These are phyloP conservation scores for Tritrichomonas foetus DNA, from an alignment of 208 protist genomes.

Conservation along the genomic window DNA sequence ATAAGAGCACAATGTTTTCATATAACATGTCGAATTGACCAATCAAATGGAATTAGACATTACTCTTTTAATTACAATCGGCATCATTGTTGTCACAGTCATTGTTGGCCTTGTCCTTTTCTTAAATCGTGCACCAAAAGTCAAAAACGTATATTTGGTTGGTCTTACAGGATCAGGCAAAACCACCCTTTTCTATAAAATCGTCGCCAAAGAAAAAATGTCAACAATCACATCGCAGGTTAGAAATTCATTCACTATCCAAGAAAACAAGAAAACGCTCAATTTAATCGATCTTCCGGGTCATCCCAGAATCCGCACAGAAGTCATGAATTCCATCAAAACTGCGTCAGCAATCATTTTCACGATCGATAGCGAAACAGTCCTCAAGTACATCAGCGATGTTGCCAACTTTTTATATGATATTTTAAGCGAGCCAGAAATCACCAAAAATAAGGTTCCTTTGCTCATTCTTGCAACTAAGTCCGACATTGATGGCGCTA, in stretches of 20 bases:
- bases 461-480: neutral
- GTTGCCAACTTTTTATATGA: slow-evolving; percentile 33
- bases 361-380: slow-evolving; percentile 25
- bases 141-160: neutral
- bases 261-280: neutral
- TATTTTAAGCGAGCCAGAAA: neutral
- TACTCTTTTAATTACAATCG: too few species aligned
- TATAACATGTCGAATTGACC: neutral
- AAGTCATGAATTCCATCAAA: neutral
- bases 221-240: slow-evolving; percentile 5
- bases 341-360: neutral
- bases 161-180: neutral
- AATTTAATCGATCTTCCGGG: slow-evolving; percentile 27
- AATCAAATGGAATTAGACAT: neutral
- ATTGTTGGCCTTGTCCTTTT: too few species aligned
- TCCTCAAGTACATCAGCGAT: neutral
- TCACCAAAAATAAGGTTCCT: neutral
- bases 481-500: neutral
- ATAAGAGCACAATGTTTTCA: neutral
- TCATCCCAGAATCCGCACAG: neutral
- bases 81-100: too few species aligned
- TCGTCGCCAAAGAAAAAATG: neutral
- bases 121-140: too few species aligned
- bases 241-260: neutral
- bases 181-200: neutral